Conservation (phyloP, 768 basidiomycete species). For the Agrocybe chaxingu region DNA sequence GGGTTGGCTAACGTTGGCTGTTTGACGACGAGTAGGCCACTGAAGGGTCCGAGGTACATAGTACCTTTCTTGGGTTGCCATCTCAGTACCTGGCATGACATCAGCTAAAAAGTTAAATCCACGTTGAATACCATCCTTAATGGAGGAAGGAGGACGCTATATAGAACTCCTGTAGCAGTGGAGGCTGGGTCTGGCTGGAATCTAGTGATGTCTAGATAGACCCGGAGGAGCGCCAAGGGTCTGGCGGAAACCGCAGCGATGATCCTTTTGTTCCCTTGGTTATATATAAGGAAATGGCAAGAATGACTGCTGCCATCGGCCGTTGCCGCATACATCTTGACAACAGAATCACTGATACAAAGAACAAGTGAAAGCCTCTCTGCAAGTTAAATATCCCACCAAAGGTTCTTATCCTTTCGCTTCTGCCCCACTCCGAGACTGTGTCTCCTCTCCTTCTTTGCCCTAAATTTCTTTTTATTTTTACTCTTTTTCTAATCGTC, state of each 20-base stretch:
- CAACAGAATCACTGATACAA: constrained; percentile 29
- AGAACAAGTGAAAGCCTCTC: constrained; percentile 15
- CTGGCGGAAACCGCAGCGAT: not conserved
- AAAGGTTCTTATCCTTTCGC: constrained; percentile 18
- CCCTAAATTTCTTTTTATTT: constrained; percentile 17
- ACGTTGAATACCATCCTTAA: not conserved
- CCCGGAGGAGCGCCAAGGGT: constrained; percentile 5
- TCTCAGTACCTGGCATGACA: not conserved
- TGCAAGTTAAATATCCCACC: constrained; percentile 17
- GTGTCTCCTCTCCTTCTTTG: constrained; percentile 33
- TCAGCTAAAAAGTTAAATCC: not conserved
- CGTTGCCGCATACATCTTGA: constrained; percentile 26
- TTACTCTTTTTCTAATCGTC: constrained; percentile 23
- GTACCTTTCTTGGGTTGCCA: too few relatives aligned
- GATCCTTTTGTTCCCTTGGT: constrained; percentile 19
- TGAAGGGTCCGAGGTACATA: too few relatives aligned
- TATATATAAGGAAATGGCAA: constrained; percentile 13
- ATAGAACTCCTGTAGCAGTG: not conserved
- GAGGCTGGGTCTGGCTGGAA: constrained; percentile 5
- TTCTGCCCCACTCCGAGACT: constrained; percentile 37
- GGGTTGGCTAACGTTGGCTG: too few relatives aligned
- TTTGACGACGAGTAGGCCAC: too few relatives aligned
- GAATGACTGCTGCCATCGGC: constrained; percentile 10
- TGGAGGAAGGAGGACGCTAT: not conserved
- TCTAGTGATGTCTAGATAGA: constrained; percentile 14